Evolutionary conservation across 345 rosid genomes (phyloP), one percentile per base, ranked within the genome.

Genomic region (Cardiospermum halicacabum): DNA sequence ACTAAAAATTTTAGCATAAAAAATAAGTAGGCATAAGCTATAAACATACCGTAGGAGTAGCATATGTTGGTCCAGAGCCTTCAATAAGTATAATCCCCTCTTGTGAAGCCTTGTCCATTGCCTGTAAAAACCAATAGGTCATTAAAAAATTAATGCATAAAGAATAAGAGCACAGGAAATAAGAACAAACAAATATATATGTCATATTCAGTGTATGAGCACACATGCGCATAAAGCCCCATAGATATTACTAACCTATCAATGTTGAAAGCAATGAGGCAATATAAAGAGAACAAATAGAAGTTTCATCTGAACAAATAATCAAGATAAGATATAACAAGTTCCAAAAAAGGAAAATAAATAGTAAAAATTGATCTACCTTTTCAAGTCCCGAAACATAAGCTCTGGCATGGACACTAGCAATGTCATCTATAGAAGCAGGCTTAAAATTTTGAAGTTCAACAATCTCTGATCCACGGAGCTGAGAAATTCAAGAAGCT

Each of bases 11-110:
- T 11, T 70, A 67, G 34, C 39, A 62, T 48, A 25, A 45, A 27
- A 56, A 74, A 59, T 42, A 50, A 49, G 39, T 51, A 42, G 32
- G 37, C 51, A 3, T 28, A 32, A 43, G 58, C 32, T 57, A 68
- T 19, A 58, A 22, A 80, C 84, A 79, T 75, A 89, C 98, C 8
- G 85, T 83, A 18, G 84, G 49, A 77, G 98, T 92, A 56, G 97
- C 98, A 76, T 92, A 92, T 43, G 98, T 92, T 67, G 96, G 98
- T 69, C 93, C 98, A 12, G 93, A 80, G 30, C 96, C 86, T 32
- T 92, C 98, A 27, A 92, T 89, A 64, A 73, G 71, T 43, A 89
- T 83, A 71, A 89, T 69, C 64, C 96, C 98, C 49, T 83, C 68
- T 65, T 84, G 67, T 10, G 85, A 82, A 66, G 93, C 98, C 62